A percentile compares a stretch with the other conserved stretches of the same genome.
phyloP scores from a whole-genome alignment of 2,329 filamentous ascomycete species.

The Rhynchosporium secalis region DNA sequence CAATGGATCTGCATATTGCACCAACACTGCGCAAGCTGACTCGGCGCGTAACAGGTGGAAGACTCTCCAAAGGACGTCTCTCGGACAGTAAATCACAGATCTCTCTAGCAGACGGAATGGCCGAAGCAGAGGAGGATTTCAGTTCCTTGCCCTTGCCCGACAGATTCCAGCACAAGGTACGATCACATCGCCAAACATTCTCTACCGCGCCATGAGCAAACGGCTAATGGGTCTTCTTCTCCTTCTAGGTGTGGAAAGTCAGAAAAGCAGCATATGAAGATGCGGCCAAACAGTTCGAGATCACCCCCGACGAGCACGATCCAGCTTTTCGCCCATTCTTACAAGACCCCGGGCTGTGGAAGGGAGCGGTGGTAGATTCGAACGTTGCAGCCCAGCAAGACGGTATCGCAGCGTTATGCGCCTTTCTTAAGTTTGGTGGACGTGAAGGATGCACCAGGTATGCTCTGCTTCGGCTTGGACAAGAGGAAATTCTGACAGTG shows the following conservation, averaged over 20 bases:
- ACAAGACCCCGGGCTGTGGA: slow-evolving; percentile 84
- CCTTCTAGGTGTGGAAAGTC: slow-evolving; percentile 82
- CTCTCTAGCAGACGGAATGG: slow-evolving; percentile 55
- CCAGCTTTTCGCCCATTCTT: slow-evolving; percentile 85
- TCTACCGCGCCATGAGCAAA: slow-evolving; percentile 11
- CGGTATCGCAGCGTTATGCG: slow-evolving; percentile 81
- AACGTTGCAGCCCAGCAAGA: slow-evolving; percentile 98
- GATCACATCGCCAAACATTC: neutral
- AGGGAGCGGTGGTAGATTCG: slow-evolving; percentile 86
- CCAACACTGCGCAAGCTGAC: slow-evolving; percentile 35
- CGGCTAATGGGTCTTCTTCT: slow-evolving; percentile 30
- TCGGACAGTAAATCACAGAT: slow-evolving; percentile 18
- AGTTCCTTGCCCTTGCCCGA: slow-evolving; percentile 75
- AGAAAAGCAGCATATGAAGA: slow-evolving; percentile 94
- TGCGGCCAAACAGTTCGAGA: slow-evolving; percentile 81
- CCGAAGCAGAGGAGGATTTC: slow-evolving; percentile 81
- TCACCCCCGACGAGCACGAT: slow-evolving; percentile 80
- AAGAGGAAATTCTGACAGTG: slow-evolving; percentile 17
- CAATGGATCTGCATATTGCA: slow-evolving; percentile 28
- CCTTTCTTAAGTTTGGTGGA: slow-evolving; percentile 90
- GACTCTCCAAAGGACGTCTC: slow-evolving; percentile 24
- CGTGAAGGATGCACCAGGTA: slow-evolving; percentile 72
- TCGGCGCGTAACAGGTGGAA: slow-evolving; percentile 32
- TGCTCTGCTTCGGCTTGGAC: slow-evolving; percentile 21
- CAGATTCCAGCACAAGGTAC: slow-evolving; percentile 79